Conservation (phyloP, 176 grass and related monocot genomes). For the Pharus latifolius region DNA sequence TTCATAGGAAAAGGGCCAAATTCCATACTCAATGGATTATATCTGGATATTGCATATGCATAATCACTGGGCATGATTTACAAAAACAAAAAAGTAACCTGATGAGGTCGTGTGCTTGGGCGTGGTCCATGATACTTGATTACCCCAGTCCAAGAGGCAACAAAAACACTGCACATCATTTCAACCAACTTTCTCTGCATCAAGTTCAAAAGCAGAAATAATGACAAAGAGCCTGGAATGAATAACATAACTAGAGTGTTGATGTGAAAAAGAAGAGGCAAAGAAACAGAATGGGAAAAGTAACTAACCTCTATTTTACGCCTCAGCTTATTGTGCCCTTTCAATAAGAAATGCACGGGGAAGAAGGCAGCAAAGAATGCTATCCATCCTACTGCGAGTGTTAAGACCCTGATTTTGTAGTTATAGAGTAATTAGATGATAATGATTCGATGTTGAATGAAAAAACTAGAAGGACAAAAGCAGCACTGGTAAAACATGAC, state of each 20-base stretch:
- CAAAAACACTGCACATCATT: constrained; percentile 98
- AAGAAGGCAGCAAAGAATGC: constrained; percentile 84
- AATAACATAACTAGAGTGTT: not conserved
- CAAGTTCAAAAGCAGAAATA: constrained; percentile 13
- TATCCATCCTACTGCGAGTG: constrained; percentile 70
- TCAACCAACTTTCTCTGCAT: constrained; percentile 86
- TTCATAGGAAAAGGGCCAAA: not conserved
- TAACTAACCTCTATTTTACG: constrained; percentile 79
- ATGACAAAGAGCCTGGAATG: not conserved
- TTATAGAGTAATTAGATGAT: constrained; percentile 31
- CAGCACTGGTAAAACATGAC: not conserved
- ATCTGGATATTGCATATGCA: not conserved
- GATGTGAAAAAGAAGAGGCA: not conserved
- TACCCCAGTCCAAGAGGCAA: constrained; percentile 96
- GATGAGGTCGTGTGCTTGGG: constrained; percentile 87
- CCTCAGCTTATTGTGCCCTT: constrained; percentile 59
- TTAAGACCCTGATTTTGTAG: constrained; percentile 51
- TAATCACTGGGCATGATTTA: not conserved
- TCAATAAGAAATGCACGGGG: constrained; percentile 77
- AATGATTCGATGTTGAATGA: not conserved
- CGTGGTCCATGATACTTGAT: constrained; percentile 93
- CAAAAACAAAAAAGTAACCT: constrained; percentile 32
- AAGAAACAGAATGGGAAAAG: not conserved
- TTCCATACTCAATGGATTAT: too few species aligned
- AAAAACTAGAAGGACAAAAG: not conserved